phyloP scores from a whole-genome alignment of 108 stramenopile genomes.

The Cyclotella sp. region DNA sequence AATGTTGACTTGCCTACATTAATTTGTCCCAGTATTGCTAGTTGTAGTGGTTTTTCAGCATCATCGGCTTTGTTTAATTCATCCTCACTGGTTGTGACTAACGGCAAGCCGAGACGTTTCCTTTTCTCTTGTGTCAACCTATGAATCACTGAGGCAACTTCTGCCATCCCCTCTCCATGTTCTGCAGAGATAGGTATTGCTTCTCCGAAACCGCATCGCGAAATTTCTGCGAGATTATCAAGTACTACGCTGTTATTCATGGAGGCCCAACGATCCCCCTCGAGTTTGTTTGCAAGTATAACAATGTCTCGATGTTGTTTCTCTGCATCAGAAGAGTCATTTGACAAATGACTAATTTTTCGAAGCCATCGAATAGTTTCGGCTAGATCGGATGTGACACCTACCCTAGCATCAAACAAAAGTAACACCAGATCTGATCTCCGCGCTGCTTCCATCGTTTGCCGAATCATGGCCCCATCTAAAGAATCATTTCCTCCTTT shows the following conservation, averaged over 20 bases:
- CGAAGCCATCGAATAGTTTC: slow-evolving; percentile 85
- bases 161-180: slow-evolving; percentile 88
- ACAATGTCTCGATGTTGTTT: slow-evolving; percentile 50
- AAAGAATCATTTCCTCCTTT: slow-evolving; percentile 42
- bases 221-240: slow-evolving; percentile 72
- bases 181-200: slow-evolving; percentile 84
- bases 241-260: slow-evolving; percentile 58
- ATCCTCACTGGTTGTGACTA: slow-evolving; percentile 22
- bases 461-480: slow-evolving; percentile 79
- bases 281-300: slow-evolving; percentile 85
- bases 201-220: slow-evolving; percentile 81
- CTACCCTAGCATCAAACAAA: slow-evolving; percentile 82
- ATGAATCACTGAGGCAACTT: slow-evolving; percentile 77
- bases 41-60: slow-evolving; percentile 71
- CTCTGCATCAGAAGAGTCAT: not conserved
- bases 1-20: slow-evolving; percentile 93
- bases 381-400: slow-evolving; percentile 68
- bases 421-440: slow-evolving; percentile 78
- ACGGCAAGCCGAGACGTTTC: slow-evolving; percentile 40
- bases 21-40: slow-evolving; percentile 89
- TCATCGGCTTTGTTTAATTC: slow-evolving; percentile 12
- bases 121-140: slow-evolving; percentile 58
- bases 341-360: slow-evolving; percentile 52
- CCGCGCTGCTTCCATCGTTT: slow-evolving; percentile 79
- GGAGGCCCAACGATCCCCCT: slow-evolving; percentile 80